Conservation (phyloP, 2,329 filamentous ascomycete species). For the Colletotrichum sp. region DNA sequence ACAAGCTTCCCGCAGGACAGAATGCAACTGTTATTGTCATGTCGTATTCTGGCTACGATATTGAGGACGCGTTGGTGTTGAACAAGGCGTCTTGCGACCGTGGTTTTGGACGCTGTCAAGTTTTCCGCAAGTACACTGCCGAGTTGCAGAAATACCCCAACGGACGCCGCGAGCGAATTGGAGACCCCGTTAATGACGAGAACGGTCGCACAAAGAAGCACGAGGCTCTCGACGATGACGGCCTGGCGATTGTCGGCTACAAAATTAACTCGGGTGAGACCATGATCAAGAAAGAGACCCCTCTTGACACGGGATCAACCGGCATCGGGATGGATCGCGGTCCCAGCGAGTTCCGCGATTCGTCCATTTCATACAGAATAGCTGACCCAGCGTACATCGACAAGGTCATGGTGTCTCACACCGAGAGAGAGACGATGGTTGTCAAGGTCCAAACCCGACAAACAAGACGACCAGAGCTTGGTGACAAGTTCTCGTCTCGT, state of each 20-base stretch:
- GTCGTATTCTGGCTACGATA: conserved; percentile 99
- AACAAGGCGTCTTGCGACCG: conserved; percentile 96
- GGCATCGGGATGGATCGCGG: conserved; percentile 72
- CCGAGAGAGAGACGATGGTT: conserved; percentile 82
- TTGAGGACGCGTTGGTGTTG: conserved; percentile 94
- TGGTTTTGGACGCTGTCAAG: conserved; percentile 95
- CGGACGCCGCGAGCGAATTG: conserved; percentile 70
- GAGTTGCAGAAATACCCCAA: conserved; percentile 91
- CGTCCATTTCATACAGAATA: conserved; percentile 79
- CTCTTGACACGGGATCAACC: conserved; percentile 75
- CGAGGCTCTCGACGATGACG: conserved; percentile 79
- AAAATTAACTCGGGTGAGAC: conserved; percentile 79
- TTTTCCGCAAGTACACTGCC: conserved; percentile 93
- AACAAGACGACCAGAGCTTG: conserved; percentile 90
- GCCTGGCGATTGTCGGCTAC: conserved; percentile 85
- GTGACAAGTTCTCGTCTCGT: conserved; percentile 98
- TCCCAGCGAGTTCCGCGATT: conserved; percentile 68
- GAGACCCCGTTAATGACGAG: conserved; percentile 55
- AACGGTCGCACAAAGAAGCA: conserved; percentile 73
- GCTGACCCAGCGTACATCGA: conserved; percentile 89
- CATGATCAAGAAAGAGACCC: conserved; percentile 89
- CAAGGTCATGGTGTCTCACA: conserved; percentile 93
- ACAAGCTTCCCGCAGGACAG: conserved; percentile 95
- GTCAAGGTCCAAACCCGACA: conserved; percentile 97
- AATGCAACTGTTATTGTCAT: conserved; percentile 98